Evolutionary conservation across 495 filamentous ascomycete species (phyloP).

Genomic region (Hypomontagnella submonticulosa): DNA sequence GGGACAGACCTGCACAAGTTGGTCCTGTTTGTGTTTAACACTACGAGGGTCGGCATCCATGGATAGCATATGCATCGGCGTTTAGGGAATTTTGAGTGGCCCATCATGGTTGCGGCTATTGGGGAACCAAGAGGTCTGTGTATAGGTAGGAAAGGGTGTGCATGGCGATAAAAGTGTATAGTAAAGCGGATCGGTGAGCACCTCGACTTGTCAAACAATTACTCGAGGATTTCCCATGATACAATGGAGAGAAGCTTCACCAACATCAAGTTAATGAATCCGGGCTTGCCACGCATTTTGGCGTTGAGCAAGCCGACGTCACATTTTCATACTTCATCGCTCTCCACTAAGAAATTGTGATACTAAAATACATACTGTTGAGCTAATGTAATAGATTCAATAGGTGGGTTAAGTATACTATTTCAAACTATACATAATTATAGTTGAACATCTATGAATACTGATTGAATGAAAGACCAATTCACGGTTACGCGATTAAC

Average conservation of each 20-base stretch:
- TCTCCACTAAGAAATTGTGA: background rate
- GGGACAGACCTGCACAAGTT: conserved; percentile 17
- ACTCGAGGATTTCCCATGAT: conserved; percentile 14
- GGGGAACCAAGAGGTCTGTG: conserved; percentile 32
- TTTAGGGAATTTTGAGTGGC: conserved; percentile 27
- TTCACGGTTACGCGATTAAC: too few relatives aligned
- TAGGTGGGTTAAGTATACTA: too few relatives aligned
- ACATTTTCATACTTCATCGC: background rate
- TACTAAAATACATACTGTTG: too few relatives aligned
- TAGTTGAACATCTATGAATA: too few relatives aligned
- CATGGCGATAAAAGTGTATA: conserved; percentile 43
- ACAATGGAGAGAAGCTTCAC: conserved; percentile 8
- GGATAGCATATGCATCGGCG: conserved; percentile 46
- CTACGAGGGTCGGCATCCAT: conserved; percentile 25
- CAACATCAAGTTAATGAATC: conserved; percentile 14
- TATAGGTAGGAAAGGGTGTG: conserved; percentile 40
- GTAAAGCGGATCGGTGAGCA: conserved; percentile 31
- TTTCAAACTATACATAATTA: too few relatives aligned
- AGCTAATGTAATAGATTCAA: too few relatives aligned
- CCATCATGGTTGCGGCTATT: conserved; percentile 10
- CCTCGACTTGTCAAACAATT: conserved; percentile 11
- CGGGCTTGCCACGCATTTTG: background rate
- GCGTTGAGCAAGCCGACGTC: background rate
- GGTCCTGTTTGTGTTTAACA: conserved; percentile 21
- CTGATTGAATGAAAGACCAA: too few relatives aligned